These are phyloP conservation scores for Serendipita indica DNA, from an alignment of 768 basidiomycete genomes.

Conservation along the genomic window DNA sequence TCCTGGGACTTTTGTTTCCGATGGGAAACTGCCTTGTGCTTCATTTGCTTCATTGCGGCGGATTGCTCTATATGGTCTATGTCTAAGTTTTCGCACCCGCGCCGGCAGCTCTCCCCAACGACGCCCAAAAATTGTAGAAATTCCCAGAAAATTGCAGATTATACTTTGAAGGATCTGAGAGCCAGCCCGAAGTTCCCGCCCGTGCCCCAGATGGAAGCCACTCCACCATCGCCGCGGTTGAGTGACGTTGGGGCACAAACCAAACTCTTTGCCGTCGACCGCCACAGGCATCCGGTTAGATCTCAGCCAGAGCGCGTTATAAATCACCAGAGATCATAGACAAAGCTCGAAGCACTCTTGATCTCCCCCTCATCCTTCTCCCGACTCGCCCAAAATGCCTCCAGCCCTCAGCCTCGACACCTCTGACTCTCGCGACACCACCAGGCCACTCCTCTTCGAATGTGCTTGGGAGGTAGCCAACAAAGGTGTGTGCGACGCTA, in stretches of 20 bases:
- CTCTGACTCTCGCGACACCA: constrained; percentile 46
- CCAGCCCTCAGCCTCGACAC: constrained; percentile 8
- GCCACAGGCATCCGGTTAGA: not conserved
- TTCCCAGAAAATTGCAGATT: not conserved
- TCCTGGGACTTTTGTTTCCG: constrained; percentile 5
- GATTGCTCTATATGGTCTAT: not conserved
- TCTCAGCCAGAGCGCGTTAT: not conserved
- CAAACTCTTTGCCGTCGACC: not conserved
- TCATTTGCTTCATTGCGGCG: constrained; percentile 3
- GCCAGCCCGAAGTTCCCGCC: not conserved
- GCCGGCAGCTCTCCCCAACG: constrained; percentile 4
- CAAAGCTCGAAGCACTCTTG: not conserved
- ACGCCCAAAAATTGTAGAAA: constrained; percentile 3
- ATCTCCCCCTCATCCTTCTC: not conserved
- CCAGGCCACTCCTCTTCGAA: constrained; percentile 75
- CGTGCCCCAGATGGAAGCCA: not conserved
- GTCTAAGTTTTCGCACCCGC: not conserved
- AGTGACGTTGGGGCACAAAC: constrained; percentile 5
- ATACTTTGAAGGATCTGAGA: not conserved
- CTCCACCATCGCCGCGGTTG: not conserved
- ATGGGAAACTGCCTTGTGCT: not conserved
- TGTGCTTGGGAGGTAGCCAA: constrained; percentile 98
- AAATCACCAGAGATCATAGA: not conserved
- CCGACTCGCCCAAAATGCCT: not conserved
- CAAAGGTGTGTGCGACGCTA: constrained; percentile 33